A percentile compares a stretch with the other conserved stretches of the same genome.
Conservation (phyloP, 202 grass and related monocot genomes). For the Bolboschoenoplectus hybrid region DNA sequence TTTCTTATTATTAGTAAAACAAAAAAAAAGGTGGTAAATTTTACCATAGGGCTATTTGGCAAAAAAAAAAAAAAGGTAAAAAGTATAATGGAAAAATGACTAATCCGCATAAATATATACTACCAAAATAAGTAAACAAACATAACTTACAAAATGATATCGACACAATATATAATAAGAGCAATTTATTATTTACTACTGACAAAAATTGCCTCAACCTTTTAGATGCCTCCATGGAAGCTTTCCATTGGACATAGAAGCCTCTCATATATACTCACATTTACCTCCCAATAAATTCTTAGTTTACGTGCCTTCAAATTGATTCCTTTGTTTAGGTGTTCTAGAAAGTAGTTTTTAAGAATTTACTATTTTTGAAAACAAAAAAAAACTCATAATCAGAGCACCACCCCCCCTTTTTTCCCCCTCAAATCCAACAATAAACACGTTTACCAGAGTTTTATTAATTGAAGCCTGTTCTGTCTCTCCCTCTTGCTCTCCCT, state of each 20-base stretch:
- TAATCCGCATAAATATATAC: too few relatives aligned
- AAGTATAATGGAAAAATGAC: too few relatives aligned
- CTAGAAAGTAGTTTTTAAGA: neutral
- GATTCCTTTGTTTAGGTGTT: neutral
- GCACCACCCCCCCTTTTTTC: neutral
- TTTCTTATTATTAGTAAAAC: too few relatives aligned
- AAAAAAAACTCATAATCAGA: neutral
- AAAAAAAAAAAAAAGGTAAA: too few relatives aligned
- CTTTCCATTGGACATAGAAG: neutral
- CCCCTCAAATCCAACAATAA: constrained; percentile 1
- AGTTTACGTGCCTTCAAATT: neutral
- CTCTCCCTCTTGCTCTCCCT: neutral
- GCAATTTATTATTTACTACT: too few relatives aligned
- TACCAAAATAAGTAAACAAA: too few relatives aligned
- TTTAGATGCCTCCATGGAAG: neutral
- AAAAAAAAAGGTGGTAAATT: too few relatives aligned
- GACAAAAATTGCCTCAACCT: neutral
- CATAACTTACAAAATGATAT: too few relatives aligned
- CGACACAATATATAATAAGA: too few relatives aligned
- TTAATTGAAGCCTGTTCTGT: neutral
- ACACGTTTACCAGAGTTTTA: neutral
- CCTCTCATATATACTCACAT: neutral
- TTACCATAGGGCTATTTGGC: too few relatives aligned
- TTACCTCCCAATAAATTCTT: neutral
- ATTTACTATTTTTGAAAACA: constrained; percentile 25